A percentile compares a stretch with the other conserved stretches of the same genome.
Conservation (phyloP, 2,329 filamentous ascomycete species). For the Calonectria crousiana region DNA sequence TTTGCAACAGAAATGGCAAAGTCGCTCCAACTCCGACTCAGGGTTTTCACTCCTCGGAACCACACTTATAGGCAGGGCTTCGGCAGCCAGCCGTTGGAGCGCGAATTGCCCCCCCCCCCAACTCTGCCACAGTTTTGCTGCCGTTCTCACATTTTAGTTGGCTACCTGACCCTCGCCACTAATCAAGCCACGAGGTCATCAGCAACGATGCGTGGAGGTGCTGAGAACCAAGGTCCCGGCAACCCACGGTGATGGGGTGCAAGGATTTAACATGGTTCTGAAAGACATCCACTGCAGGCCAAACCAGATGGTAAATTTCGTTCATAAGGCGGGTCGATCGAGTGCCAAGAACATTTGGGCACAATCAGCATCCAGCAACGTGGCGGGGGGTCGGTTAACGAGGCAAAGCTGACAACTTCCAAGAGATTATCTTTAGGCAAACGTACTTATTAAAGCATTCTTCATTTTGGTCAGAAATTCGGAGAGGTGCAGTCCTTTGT, state of each 20-base stretch:
- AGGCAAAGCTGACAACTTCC: neutral
- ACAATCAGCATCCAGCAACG: neutral
- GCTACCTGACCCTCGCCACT: neutral
- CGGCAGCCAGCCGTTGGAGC: neutral
- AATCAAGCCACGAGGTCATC: neutral
- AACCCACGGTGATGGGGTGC: neutral
- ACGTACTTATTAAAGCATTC: neutral
- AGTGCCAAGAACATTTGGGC: neutral
- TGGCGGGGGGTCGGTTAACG: neutral
- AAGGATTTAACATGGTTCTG: neutral
- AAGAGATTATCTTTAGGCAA: neutral
- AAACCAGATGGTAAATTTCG: neutral
- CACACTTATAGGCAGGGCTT: neutral
- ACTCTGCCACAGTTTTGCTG: neutral
- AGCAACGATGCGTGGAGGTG: neutral
- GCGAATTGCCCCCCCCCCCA: neutral
- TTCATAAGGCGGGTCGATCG: neutral
- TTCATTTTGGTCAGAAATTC: neutral
- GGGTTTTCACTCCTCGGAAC: constrained; percentile 7
- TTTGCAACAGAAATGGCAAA: neutral
- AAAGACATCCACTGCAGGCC: neutral
- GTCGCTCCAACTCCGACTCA: constrained; percentile 7
- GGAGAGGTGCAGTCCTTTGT: neutral
- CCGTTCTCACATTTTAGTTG: neutral
- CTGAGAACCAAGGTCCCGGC: neutral